phyloP scores from a whole-genome alignment of 352 stramenopile genomes.

The Globisporangium recalcitrans region DNA sequence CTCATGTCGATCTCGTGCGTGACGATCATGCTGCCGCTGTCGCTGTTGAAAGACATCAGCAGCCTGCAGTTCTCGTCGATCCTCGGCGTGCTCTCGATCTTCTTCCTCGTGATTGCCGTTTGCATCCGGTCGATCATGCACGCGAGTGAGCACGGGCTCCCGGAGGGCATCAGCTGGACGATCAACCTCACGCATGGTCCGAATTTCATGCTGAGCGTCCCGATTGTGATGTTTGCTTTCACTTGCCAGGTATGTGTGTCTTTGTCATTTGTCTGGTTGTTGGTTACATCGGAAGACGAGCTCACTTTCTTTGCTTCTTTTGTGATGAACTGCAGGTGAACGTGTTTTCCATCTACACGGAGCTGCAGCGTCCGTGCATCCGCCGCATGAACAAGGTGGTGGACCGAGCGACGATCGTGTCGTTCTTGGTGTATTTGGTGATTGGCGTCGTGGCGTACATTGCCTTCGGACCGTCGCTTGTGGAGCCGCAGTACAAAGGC shows the following conservation, averaged over 20 bases:
- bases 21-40: slow-evolving; percentile 79
- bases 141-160: slow-evolving; percentile 44
- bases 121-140: slow-evolving; percentile 76
- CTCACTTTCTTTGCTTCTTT: neutral
- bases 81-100: slow-evolving; percentile 76
- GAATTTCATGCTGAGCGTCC: slow-evolving; percentile 83
- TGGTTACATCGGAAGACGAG: neutral
- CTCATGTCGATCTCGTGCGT: slow-evolving; percentile 77
- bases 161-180: slow-evolving; percentile 62
- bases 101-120: slow-evolving; percentile 80
- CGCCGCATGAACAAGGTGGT: slow-evolving; percentile 87
- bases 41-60: slow-evolving; percentile 79
- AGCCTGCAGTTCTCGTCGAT: slow-evolving; percentile 85
- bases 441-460: slow-evolving; percentile 80
- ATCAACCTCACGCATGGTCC: slow-evolving; percentile 64
- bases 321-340: slow-evolving; percentile 44
- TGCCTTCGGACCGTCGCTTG: slow-evolving; percentile 60
- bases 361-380: slow-evolving; percentile 81
- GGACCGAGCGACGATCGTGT: slow-evolving; percentile 69
- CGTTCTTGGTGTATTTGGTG: slow-evolving; percentile 67
- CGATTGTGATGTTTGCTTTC: slow-evolving; percentile 88
- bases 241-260: slow-evolving; percentile 58
- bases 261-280: neutral
- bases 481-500: slow-evolving; percentile 67
- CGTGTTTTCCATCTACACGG: slow-evolving; percentile 88